A percentile compares a stretch with the other conserved stretches of the same genome.
These are phyloP conservation scores for Spathaspora sp. DNA, from an alignment of 1,139 yeast species.

Conservation along the genomic window DNA sequence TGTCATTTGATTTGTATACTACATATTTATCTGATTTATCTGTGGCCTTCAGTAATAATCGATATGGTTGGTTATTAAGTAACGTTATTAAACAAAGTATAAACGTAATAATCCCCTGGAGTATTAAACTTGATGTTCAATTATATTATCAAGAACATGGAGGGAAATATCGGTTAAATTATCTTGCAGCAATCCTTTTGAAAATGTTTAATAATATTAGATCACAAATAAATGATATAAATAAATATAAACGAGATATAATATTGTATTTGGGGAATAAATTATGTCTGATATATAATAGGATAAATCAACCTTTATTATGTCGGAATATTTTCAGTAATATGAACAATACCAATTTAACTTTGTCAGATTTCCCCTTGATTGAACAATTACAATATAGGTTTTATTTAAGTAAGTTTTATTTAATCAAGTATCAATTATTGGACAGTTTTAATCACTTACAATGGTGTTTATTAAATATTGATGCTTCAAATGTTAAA, in stretches of 20 bases:
- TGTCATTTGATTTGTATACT: constrained; percentile 61
- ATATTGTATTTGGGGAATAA: constrained; percentile 56
- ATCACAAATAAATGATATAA: constrained; percentile 52
- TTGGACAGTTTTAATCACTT: constrained; percentile 58
- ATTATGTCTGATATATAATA: constrained; percentile 64
- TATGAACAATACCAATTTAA: constrained; percentile 59
- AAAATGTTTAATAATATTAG: constrained; percentile 65
- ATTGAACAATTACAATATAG: constrained; percentile 65
- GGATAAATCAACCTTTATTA: constrained; percentile 59
- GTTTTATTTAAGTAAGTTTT: constrained; percentile 65
- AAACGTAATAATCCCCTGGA: constrained; percentile 46
- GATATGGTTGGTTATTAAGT: constrained; percentile 52
- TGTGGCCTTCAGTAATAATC: constrained; percentile 55
- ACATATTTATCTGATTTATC: constrained; percentile 53
- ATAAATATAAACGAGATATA: constrained; percentile 47
- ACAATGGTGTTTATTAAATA: constrained; percentile 56
- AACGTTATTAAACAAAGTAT: constrained; percentile 42
- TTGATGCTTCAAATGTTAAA: constrained; percentile 28
- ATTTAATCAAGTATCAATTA: constrained; percentile 59
- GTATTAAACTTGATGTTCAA: constrained; percentile 49
- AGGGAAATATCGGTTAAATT: constrained; percentile 49
- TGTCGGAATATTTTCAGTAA: constrained; percentile 78
- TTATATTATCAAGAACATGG: constrained; percentile 41
- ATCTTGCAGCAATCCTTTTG: constrained; percentile 56
- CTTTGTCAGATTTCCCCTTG: constrained; percentile 43